Evolutionary conservation across 345 rosid species (phyloP).

Genomic region (Populus ilicifolia): DNA sequence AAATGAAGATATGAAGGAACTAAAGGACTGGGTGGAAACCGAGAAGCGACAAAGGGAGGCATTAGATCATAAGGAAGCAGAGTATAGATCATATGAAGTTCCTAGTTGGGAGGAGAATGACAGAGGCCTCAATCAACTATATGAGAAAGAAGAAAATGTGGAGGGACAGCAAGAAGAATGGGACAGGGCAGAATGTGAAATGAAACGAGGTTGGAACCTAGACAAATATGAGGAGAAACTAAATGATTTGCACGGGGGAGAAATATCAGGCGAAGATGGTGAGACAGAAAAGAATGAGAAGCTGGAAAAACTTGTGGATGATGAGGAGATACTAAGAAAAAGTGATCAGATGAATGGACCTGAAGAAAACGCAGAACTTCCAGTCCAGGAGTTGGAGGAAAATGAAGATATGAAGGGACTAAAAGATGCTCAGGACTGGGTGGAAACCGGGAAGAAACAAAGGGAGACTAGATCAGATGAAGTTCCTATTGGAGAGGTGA

Average conservation of each 20-base stretch:
- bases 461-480: constrained; percentile 18
- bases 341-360: constrained; percentile 9
- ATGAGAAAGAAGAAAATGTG: constrained; percentile 16
- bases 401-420: constrained; percentile 9
- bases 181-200: constrained; percentile 19
- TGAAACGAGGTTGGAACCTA: constrained; percentile 5
- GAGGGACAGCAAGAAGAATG: constrained; percentile 24
- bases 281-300: constrained; percentile 11
- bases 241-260: constrained; percentile 12
- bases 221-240: constrained; percentile 25
- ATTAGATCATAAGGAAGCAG: constrained; percentile 23
- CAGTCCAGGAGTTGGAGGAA: constrained; percentile 25
- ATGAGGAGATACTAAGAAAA: constrained; percentile 10
- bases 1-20: constrained; percentile 8
- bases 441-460: constrained; percentile 15
- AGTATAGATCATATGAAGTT: constrained; percentile 18
- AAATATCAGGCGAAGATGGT: constrained; percentile 11
- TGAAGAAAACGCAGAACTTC: constrained; percentile 7
- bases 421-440: constrained; percentile 9
- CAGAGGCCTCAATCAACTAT: constrained; percentile 17
- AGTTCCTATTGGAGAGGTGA: constrained; percentile 21
- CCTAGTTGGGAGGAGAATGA: constrained; percentile 19
- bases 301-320: constrained; percentile 14
- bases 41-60: constrained; percentile 16
- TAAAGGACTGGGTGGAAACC: constrained; percentile 4